phyloP scores from a whole-genome alignment of 2,329 filamentous ascomycete genomes.

The Thermomyces lanuginosus region DNA sequence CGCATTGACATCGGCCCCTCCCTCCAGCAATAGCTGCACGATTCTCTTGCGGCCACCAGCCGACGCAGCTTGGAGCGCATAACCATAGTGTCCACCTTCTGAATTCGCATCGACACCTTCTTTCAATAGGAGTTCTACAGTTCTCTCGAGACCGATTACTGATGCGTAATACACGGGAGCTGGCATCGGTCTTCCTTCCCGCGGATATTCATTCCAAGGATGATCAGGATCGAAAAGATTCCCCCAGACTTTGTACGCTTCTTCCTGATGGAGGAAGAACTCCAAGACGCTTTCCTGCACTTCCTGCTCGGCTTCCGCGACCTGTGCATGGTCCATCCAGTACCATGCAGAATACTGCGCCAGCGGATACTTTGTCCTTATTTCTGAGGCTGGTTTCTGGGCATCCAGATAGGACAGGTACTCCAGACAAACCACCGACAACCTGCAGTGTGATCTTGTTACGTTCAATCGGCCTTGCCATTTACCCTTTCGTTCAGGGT shows the following conservation, averaged over 20 bases:
- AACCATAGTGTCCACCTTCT: not conserved
- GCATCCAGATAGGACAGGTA: slow-evolving; percentile 2
- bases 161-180: slow-evolving; percentile 3
- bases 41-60: slow-evolving; percentile 7
- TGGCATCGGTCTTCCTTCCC: not conserved
- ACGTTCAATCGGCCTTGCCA: not conserved
- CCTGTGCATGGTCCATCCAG: slow-evolving; percentile 1
- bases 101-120: slow-evolving; percentile 2
- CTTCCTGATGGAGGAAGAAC: too few species aligned
- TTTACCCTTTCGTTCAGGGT: not conserved
- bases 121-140: slow-evolving; percentile 1
- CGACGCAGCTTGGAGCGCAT: slow-evolving; percentile 10
- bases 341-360: slow-evolving; percentile 1
- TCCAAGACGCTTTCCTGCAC: not conserved
- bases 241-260: not conserved
- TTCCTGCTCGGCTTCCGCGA: not conserved
- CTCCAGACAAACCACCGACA: slow-evolving; percentile 1
- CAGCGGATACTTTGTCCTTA: not conserved
- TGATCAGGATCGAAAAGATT: slow-evolving; percentile 1
- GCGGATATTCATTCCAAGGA: not conserved
- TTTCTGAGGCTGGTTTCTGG: not conserved
- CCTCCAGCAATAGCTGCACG: slow-evolving; percentile 11
- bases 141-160: slow-evolving; percentile 2
- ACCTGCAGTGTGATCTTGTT: not conserved
- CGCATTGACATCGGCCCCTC: slow-evolving; percentile 10